phyloP scores from a whole-genome alignment of 2,329 filamentous ascomycete genomes.

The Botrytis sinoallii region DNA sequence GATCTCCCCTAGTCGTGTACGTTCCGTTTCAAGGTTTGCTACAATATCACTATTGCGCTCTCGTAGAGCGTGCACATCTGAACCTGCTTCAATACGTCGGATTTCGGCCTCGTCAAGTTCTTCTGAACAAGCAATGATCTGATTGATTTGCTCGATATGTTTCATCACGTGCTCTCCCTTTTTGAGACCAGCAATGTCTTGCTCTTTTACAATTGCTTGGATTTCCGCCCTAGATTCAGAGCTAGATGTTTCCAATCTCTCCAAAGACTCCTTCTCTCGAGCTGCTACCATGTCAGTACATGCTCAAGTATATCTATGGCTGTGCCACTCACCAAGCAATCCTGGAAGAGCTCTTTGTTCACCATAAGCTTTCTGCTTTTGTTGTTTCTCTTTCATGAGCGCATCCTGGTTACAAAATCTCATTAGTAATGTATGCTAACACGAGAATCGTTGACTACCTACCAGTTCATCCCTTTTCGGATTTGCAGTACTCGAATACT shows the following conservation, averaged over 20 bases:
- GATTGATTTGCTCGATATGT: conserved; percentile 58
- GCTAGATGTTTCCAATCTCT: conserved; percentile 39
- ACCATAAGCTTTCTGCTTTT: conserved; percentile 63
- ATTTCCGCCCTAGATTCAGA: conserved; percentile 44
- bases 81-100: conserved; percentile 73
- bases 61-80: conserved; percentile 70
- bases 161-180: conserved; percentile 53
- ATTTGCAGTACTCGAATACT: conserved; percentile 40
- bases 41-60: conserved; percentile 61
- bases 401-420: conserved; percentile 40
- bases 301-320: background rate
- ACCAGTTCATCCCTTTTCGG: conserved; percentile 44
- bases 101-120: conserved; percentile 68
- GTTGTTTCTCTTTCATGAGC: conserved; percentile 61
- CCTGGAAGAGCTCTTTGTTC: conserved; percentile 65
- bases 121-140: conserved; percentile 59
- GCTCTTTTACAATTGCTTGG: conserved; percentile 49
- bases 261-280: conserved; percentile 39
- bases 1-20: conserved; percentile 41
- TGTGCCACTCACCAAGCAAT: conserved; percentile 60
- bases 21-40: conserved; percentile 48
- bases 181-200: conserved; percentile 53
- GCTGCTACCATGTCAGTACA: conserved; percentile 35
- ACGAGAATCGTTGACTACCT: conserved; percentile 9
- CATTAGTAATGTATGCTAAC: background rate